Evolutionary conservation across 352 stramenopile species (phyloP), one percentile per base, ranked within the genome.

Genomic region (Lagenidium giganteum): DNA sequence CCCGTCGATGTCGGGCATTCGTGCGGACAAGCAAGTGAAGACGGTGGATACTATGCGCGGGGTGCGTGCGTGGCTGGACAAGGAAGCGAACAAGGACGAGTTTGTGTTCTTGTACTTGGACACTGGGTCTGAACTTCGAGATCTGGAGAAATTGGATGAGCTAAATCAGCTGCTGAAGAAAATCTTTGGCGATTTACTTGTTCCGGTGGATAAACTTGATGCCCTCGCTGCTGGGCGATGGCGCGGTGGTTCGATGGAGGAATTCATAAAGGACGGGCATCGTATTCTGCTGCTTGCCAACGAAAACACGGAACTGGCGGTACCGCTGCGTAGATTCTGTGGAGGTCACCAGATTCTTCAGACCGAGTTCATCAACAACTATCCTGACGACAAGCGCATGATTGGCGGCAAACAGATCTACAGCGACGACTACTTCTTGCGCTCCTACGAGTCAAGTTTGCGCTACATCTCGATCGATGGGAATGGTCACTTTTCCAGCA

Each of bases 1-100:
- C 33, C 74, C 70, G 8, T 83, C 69, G 5, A 53, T 83, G 28
- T 80, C 66, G 1, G 69, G 71, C 2, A 84, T 84, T 42, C 56
- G 57, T 13, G 58, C 64, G 12, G 56, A 70, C 8, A 61, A 87
- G 27, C 45, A 83, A 50, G 33, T 60, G 3, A 64, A 40, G 2
- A 68, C 61, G 2, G 46, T 38, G 8, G 46, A 47, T 14, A 57
- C 59, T 2, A 62, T 83, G 51, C 33, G 69, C 24, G 74, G 82
- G 32, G 61, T 79, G 12, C 61, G 46, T 16, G 32, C 56, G 37
- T 86, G 73, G 70, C 27, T 87, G 2, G 47, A 59, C n/a, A 11
- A 33, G 17, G 40, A 61, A 1, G 57, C 53, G 9, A 70, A 83
- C 30, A 51, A 65, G 34, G 43, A 51, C 4, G 67, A 83, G 35